A percentile compares a stretch with the other conserved stretches of the same genome.
Evolutionary conservation across 495 filamentous ascomycete species (phyloP).

Genomic region (Penicillium canariense): DNA sequence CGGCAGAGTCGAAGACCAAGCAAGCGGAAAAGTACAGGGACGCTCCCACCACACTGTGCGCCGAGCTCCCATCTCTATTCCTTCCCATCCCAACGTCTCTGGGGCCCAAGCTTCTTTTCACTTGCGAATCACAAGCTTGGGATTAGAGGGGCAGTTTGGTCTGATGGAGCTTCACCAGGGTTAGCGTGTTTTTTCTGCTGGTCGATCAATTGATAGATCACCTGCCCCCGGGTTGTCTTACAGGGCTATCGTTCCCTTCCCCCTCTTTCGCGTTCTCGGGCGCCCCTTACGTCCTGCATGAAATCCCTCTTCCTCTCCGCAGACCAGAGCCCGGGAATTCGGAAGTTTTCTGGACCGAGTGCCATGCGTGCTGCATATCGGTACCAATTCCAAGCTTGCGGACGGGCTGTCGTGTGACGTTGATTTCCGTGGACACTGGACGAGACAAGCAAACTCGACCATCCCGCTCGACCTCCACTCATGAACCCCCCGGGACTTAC

Average conservation of each 20-base stretch:
- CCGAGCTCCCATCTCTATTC: neutral
- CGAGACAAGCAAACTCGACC: slow-evolving; percentile 4
- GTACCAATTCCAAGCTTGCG: slow-evolving; percentile 11
- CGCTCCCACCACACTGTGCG: slow-evolving; percentile 11
- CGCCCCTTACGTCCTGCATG: slow-evolving; percentile 12
- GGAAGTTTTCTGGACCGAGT: slow-evolving; percentile 15
- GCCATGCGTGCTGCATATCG: slow-evolving; percentile 21
- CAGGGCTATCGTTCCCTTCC: neutral
- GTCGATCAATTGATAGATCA: slow-evolving; percentile 15
- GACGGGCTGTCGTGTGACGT: slow-evolving; percentile 15
- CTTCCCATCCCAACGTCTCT: slow-evolving; percentile 1
- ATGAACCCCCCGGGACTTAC: neutral
- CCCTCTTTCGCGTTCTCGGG: neutral
- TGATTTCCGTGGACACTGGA: neutral
- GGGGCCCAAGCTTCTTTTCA: slow-evolving; percentile 22
- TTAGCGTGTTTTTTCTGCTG: neutral
- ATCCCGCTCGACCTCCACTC: neutral
- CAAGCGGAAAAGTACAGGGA: neutral
- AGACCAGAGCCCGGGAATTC: neutral
- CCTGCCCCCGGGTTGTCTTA: neutral
- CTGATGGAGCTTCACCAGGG: neutral
- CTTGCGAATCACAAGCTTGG: slow-evolving; percentile 11
- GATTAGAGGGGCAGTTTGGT: slow-evolving; percentile 8
- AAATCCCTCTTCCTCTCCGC: neutral
- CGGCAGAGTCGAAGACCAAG: neutral